Conservation (phyloP, 2,329 filamentous ascomycete genomes). For the Aspergillus ibericus region DNA sequence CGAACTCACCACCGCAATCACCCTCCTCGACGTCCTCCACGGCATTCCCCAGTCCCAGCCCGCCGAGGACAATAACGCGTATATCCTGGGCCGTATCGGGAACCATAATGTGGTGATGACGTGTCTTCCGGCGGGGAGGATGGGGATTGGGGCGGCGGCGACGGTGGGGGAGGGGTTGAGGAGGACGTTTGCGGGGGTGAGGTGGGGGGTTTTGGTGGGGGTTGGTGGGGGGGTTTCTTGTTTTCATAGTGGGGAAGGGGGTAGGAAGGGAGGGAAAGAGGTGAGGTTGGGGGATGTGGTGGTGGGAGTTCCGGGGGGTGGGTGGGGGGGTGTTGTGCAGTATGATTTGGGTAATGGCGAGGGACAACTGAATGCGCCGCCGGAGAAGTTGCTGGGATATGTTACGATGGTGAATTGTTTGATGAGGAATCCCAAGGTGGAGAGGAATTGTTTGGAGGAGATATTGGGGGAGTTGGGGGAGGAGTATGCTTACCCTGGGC, state of each 20-base stretch:
- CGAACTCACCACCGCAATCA: not conserved
- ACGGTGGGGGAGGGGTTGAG: not conserved
- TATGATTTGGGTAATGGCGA: conserved; percentile 1
- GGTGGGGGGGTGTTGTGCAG: not conserved
- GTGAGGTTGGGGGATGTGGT: not conserved
- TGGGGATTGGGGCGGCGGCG: not conserved
- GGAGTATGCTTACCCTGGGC: not conserved
- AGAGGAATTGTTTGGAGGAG: not conserved
- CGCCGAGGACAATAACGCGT: not conserved
- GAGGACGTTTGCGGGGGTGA: not conserved
- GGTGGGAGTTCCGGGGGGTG: not conserved
- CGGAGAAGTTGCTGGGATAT: not conserved
- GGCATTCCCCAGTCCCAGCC: not conserved
- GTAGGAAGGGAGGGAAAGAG: not conserved
- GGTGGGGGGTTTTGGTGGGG: not conserved
- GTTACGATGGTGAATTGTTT: not conserved
- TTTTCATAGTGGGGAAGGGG: too few relatives aligned
- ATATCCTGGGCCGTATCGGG: not conserved
- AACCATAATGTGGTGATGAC: not conserved
- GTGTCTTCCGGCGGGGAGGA: not conserved
- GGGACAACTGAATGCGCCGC: not conserved
- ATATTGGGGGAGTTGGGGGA: not conserved
- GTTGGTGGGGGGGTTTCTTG: not conserved
- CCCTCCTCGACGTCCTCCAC: not conserved
- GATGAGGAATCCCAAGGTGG: too few relatives aligned